phyloP scores from a whole-genome alignment of 2,329 filamentous ascomycete species.

The Hypomyces rosellus region DNA sequence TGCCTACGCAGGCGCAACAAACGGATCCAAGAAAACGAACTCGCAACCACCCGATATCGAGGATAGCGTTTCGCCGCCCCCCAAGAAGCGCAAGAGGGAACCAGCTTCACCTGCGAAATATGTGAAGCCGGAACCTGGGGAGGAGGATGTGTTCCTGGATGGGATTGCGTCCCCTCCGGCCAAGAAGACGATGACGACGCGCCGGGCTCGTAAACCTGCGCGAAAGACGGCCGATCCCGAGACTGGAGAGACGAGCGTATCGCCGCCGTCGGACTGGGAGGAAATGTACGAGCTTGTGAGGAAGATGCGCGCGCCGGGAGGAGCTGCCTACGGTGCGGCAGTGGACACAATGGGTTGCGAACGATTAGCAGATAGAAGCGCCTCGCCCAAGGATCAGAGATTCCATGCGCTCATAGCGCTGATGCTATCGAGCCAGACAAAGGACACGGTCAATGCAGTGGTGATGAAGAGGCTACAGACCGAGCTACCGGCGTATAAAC shows the following conservation, averaged over 20 bases:
- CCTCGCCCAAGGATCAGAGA: slow-evolving; percentile 52
- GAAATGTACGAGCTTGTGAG: slow-evolving; percentile 71
- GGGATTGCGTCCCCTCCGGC: slow-evolving; percentile 20
- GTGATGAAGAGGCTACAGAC: slow-evolving; percentile 75
- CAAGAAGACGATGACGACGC: slow-evolving; percentile 14
- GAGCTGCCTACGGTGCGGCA: slow-evolving; percentile 62
- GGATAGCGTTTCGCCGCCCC: slow-evolving; percentile 38
- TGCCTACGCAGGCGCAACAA: slow-evolving; percentile 27
- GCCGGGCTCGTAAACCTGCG: slow-evolving; percentile 37
- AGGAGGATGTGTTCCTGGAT: slow-evolving; percentile 15
- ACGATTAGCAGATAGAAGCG: slow-evolving; percentile 53
- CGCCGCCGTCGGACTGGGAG: slow-evolving; percentile 77
- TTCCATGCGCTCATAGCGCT: slow-evolving; percentile 83
- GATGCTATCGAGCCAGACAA: slow-evolving; percentile 90
- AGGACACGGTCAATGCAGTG: slow-evolving; percentile 81
- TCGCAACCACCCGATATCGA: slow-evolving; percentile 45
- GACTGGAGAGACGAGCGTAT: slow-evolving; percentile 33
- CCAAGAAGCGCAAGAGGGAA: slow-evolving; percentile 24
- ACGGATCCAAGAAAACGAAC: slow-evolving; percentile 18
- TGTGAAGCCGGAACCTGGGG: slow-evolving; percentile 36
- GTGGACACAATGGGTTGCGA: slow-evolving; percentile 99
- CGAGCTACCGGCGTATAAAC: slow-evolving; percentile 52
- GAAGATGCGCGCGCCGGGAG: slow-evolving; percentile 60
- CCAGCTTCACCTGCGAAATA: slow-evolving; percentile 15
- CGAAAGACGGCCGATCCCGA: slow-evolving; percentile 35